phyloP scores from a whole-genome alignment of 148 eudicot genomes.

The Diospyros lotus region DNA sequence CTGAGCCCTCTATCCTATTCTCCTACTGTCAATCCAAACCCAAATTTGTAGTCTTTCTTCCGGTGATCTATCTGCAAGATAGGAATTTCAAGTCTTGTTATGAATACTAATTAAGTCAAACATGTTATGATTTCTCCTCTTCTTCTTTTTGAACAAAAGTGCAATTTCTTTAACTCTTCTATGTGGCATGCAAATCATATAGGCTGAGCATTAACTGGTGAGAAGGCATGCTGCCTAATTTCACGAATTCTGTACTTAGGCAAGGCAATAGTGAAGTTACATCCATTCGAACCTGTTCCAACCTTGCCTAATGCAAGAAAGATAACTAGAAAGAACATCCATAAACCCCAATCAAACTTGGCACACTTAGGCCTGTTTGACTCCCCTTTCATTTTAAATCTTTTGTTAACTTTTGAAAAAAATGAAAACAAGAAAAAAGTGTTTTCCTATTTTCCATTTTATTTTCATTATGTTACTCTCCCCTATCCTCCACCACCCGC shows the following conservation, averaged over 20 bases:
- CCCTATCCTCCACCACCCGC: no score
- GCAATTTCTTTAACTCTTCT: neutral
- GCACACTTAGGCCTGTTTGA: neutral
- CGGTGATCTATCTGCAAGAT: constrained; percentile 33
- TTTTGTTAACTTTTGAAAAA: no score
- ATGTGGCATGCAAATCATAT: neutral
- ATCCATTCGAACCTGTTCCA: neutral
- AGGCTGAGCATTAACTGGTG: no score
- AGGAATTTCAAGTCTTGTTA: neutral
- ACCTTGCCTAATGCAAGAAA: neutral
- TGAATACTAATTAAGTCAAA: no score
- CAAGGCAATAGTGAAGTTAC: neutral
- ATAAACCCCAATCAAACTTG: neutral
- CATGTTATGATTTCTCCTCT: neutral
- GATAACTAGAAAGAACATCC: neutral
- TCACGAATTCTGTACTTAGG: neutral
- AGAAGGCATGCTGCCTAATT: neutral
- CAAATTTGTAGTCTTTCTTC: constrained; percentile 39
- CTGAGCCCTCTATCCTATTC: constrained; percentile 19
- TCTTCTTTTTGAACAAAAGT: neutral
- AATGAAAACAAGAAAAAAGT: no score
- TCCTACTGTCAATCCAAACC: constrained; percentile 35
- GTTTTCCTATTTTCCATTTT: no score
- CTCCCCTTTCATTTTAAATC: no score
- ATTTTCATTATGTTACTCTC: no score